phyloP scores from a whole-genome alignment of 148 eudicot genomes.

The Selenicereus undatus region DNA sequence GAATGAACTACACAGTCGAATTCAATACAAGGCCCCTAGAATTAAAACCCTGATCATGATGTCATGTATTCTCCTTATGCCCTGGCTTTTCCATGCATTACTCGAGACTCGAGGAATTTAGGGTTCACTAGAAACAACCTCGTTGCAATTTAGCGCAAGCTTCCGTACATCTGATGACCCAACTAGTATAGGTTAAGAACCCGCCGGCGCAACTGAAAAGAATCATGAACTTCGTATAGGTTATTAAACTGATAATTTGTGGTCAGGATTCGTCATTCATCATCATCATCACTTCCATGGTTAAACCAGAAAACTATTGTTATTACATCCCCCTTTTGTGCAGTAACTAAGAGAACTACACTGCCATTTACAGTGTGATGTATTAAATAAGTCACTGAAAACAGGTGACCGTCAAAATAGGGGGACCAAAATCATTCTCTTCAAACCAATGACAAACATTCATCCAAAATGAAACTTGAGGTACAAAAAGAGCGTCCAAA shows the following conservation, averaged over 20 bases:
- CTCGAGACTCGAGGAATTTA: neutral
- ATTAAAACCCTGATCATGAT: neutral
- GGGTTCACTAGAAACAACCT: neutral
- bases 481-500: conserved; percentile 7
- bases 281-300: too few species aligned
- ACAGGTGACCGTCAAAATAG: neutral
- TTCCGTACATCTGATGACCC: too few species aligned
- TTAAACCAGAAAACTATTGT: too few species aligned
- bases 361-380: neutral
- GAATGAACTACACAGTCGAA: neutral
- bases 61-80: neutral
- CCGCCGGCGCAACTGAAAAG: too few species aligned
- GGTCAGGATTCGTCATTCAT: too few species aligned
- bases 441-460: conserved; percentile 21
- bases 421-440: neutral
- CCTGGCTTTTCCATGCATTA: neutral
- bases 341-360: too few species aligned
- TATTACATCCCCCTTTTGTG: too few species aligned
- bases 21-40: neutral
- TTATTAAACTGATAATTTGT: too few species aligned
- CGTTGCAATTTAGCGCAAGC: too few species aligned
- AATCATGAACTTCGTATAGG: too few species aligned
- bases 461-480: conserved; percentile 12
- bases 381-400: neutral
- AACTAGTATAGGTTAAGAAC: too few species aligned